phyloP scores from a whole-genome alignment of 164 flowering plant genomes.

The Akebia trifoliata region DNA sequence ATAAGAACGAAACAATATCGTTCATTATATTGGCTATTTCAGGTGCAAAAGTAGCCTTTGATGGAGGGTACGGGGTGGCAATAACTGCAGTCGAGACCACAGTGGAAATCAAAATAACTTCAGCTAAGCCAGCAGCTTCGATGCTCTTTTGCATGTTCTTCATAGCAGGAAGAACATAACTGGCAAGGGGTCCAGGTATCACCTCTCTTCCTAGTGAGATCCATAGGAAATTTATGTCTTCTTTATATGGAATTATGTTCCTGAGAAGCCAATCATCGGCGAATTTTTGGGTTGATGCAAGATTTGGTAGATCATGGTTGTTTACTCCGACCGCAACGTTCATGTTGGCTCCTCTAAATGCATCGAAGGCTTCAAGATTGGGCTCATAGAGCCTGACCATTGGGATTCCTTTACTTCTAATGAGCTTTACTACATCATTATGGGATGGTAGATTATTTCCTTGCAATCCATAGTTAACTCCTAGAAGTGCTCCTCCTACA shows the following conservation, averaged over 20 bases:
- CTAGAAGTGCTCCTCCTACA: background rate
- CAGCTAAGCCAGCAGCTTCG: background rate
- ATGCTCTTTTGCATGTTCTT: background rate
- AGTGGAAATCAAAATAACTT: background rate
- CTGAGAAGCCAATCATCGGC: background rate
- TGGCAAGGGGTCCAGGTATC: background rate
- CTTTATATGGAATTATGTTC: background rate
- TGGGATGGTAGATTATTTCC: background rate
- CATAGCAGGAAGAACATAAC: slow-evolving; percentile 6
- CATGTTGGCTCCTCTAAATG: background rate
- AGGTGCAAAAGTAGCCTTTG: background rate
- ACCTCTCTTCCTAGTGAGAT: slow-evolving; percentile 11
- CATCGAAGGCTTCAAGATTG: background rate
- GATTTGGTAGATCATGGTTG: background rate
- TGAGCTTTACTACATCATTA: background rate
- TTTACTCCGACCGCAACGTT: background rate
- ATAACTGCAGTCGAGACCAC: background rate
- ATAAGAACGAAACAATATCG: background rate
- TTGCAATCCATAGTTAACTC: slow-evolving; percentile 1
- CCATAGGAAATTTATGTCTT: background rate
- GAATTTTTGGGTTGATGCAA: background rate
- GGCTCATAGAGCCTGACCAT: slow-evolving; percentile 1
- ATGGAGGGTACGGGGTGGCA: slow-evolving; percentile 7
- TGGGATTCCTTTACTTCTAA: background rate
- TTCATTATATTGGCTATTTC: background rate